Conservation (phyloP, 768 basidiomycete genomes). For the Rhodotorula taiwanensis region DNA sequence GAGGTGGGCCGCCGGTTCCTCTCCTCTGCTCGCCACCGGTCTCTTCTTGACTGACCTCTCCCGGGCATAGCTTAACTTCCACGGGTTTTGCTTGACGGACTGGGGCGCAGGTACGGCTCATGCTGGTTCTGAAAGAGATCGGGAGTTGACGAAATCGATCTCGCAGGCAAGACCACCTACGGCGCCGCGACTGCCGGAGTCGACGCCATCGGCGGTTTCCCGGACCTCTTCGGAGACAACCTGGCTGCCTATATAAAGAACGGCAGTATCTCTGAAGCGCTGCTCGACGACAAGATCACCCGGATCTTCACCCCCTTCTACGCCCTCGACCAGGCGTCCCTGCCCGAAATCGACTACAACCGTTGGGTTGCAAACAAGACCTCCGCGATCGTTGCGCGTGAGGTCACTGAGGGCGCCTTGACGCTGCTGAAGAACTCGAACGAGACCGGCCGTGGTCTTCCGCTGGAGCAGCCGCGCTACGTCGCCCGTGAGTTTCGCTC, state of each 20-base stretch:
- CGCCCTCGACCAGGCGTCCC: conserved; percentile 5
- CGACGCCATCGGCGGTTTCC: background rate
- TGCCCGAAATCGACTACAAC: background rate
- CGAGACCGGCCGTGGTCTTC: conserved; percentile 4
- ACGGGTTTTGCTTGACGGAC: conserved; percentile 2
- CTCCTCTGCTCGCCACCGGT: background rate
- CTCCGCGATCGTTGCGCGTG: conserved; percentile 6
- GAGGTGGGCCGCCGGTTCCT: conserved; percentile 44
- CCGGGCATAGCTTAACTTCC: background rate
- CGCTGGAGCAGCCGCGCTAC: conserved; percentile 4
- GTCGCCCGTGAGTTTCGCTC: background rate
- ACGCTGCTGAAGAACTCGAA: conserved; percentile 35
- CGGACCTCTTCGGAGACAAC: conserved; percentile 6
- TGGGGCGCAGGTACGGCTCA: conserved; percentile 4
- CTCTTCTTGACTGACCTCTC: background rate
- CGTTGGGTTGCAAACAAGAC: background rate
- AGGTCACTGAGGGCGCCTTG: conserved; percentile 14
- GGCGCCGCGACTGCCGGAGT: conserved; percentile 2
- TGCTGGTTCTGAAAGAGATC: background rate
- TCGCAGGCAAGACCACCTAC: background rate
- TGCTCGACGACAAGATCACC: conserved; percentile 28
- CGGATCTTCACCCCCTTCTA: conserved; percentile 19
- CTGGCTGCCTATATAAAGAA: conserved; percentile 6
- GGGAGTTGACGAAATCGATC: background rate
- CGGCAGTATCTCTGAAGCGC: background rate